Conservation (phyloP, 2,329 filamentous ascomycete genomes). For the Karstenula rhodostoma region DNA sequence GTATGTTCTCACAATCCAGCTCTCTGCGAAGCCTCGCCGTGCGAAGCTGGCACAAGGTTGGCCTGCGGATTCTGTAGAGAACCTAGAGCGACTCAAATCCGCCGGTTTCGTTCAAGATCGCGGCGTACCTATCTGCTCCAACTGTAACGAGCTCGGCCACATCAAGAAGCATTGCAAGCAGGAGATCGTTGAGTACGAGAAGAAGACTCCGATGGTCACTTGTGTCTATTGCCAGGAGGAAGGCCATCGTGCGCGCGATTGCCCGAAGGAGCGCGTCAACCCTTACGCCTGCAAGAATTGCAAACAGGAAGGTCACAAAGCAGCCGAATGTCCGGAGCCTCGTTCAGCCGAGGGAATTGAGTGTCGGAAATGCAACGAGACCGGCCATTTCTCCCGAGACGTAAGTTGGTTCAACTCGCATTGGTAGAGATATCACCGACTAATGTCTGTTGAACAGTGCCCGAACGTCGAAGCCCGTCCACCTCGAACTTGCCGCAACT, state of each 20-base stretch:
- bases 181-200: slow-evolving; percentile 61
- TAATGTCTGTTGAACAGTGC: slow-evolving; percentile 27
- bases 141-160: slow-evolving; percentile 73
- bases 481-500: slow-evolving; percentile 47
- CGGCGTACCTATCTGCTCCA: slow-evolving; percentile 67
- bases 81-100: slow-evolving; percentile 69
- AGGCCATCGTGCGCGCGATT: slow-evolving; percentile 75
- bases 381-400: slow-evolving; percentile 48
- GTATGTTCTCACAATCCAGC: slow-evolving; percentile 70
- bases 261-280: slow-evolving; percentile 63
- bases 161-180: slow-evolving; percentile 66
- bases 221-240: slow-evolving; percentile 71
- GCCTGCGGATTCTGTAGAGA: slow-evolving; percentile 67
- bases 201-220: slow-evolving; percentile 57
- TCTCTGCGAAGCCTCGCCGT: slow-evolving; percentile 64
- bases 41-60: slow-evolving; percentile 63
- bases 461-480: slow-evolving; percentile 39
- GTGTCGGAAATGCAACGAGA: slow-evolving; percentile 70
- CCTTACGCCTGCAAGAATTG: slow-evolving; percentile 75
- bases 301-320: slow-evolving; percentile 56
- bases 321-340: slow-evolving; percentile 53
- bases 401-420: slow-evolving; percentile 20
- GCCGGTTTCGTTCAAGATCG: slow-evolving; percentile 70
- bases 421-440: slow-evolving; percentile 36
- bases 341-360: slow-evolving; percentile 65